Base-by-base conservation (phyloP, 31 red algal genomes). In the Asparagopsis taxiformis region DNA sequence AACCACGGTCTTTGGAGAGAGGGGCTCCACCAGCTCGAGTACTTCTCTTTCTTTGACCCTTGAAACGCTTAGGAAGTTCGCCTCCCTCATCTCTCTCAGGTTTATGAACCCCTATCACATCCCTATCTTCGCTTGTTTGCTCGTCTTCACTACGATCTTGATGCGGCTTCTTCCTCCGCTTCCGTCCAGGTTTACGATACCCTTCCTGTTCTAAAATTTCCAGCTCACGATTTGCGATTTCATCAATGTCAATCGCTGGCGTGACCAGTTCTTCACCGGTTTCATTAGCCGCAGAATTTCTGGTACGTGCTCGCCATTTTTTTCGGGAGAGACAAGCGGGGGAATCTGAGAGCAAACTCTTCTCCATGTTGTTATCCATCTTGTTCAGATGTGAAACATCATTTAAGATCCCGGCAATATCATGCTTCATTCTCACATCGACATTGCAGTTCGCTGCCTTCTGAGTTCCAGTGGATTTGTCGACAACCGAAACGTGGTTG, bases 331-430 rank as follows among this genome's bases (percentile, higher is more conserved):
- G 35, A 57, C 65, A 55, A 23, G 33, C 83, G 15, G 83, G 72
- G 17, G 72, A 87, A 41, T 87, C 72, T 51, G 83, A 87, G 33
- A 87, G 28, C 22, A 77, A 20, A 37, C 83, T 87, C 43, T 77
- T 87, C 37, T 87, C 83, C 9, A 57, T 51, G 2, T 44, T 64
- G 2, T 44, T 64, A n/a, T 78, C 71, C 41, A 20, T 8, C 55
- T 61, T 71, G 16, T 54, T 50, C 36, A 53, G 21, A 25, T 55
- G 30, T 16, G 33, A 29, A 62, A 30, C 15, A n/a, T 32, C 60
- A 64, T 64, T 64, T 7, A 64, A 30, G 8, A 9, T 20, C 13
- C 29, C 20, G 4, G 30, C 30, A 29, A 35, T 29, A 5, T 64
- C 28, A 20, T 17, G 3, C 60, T 36, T 36, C 15, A 35, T 64